A percentile compares a stretch with the other conserved stretches of the same genome.
Conservation (phyloP, 1,284 basidiomycete species). For the Rhodotorula glutinis region DNA sequence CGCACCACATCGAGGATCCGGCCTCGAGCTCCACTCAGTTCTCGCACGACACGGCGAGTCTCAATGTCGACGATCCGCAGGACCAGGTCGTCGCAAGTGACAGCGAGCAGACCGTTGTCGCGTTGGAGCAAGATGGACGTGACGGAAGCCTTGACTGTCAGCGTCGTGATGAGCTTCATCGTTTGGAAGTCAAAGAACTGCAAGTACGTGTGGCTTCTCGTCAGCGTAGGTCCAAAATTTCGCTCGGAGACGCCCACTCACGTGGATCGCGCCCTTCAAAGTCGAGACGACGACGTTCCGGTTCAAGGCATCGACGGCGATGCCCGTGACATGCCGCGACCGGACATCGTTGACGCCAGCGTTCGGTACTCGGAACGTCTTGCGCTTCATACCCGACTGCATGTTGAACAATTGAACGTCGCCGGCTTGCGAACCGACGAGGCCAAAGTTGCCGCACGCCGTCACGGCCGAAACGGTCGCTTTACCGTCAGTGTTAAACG, state of each 20-base stretch:
- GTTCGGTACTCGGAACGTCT: conserved; percentile 59
- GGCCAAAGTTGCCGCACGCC: conserved; percentile 92
- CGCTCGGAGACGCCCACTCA: conserved; percentile 52
- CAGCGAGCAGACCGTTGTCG: conserved; percentile 80
- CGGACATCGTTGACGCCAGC: conserved; percentile 47
- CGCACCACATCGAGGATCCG: conserved; percentile 77
- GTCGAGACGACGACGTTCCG: conserved; percentile 75
- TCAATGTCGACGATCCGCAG: conserved; percentile 89
- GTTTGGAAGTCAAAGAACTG: conserved; percentile 97
- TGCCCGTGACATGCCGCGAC: conserved; percentile 64
- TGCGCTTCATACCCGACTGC: conserved; percentile 86
- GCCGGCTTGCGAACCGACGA: conserved; percentile 76
- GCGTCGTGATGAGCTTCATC: conserved; percentile 64
- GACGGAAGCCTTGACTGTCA: conserved; percentile 66
- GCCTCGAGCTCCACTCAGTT: conserved; percentile 74
- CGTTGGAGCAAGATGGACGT: conserved; percentile 74
- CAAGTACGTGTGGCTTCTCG: neutral
- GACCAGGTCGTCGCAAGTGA: conserved; percentile 77
- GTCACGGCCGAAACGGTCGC: conserved; percentile 74
- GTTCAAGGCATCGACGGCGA: conserved; percentile 84
- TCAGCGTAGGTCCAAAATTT: neutral
- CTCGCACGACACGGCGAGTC: conserved; percentile 79
- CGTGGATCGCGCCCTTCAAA: conserved; percentile 80
- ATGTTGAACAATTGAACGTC: conserved; percentile 85
- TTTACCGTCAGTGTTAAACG: conserved; percentile 54